Evolutionary conservation across 2,329 filamentous ascomycete species (phyloP).

Genomic region (Venturia asperata): DNA sequence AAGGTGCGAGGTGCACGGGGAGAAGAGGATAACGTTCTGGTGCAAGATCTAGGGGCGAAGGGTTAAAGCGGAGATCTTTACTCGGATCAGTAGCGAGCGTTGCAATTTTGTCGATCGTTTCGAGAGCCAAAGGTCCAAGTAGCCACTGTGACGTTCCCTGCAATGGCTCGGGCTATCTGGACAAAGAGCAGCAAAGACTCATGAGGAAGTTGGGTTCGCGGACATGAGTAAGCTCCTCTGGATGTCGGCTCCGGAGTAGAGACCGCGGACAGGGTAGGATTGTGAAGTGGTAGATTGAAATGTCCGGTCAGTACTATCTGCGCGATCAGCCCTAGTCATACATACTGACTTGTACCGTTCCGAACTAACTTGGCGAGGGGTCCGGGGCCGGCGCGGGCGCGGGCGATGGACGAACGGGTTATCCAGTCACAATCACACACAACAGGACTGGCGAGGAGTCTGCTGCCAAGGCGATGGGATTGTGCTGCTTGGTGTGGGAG

Average conservation of each 20-base stretch:
- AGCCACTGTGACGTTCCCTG: neutral
- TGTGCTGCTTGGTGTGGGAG: too few species aligned
- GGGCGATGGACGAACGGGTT: too few species aligned
- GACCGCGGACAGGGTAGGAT: constrained; percentile 2
- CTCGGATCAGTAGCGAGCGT: neutral
- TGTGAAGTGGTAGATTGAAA: neutral
- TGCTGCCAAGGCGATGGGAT: too few species aligned
- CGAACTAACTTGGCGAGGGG: neutral
- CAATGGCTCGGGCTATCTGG: neutral
- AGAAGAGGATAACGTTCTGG: neutral
- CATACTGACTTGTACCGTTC: neutral
- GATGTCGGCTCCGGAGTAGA: neutral
- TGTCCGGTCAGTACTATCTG: neutral
- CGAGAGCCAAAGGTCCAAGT: neutral
- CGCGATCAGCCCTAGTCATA: neutral
- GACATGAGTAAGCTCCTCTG: neutral
- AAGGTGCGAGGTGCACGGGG: neutral
- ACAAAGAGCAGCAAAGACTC: neutral
- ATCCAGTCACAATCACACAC: too few species aligned
- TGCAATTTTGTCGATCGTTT: neutral
- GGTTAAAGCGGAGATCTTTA: neutral
- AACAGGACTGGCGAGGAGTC: too few species aligned
- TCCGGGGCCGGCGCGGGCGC: too few species aligned
- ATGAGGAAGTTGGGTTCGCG: neutral
- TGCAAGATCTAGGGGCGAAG: neutral